Conservation (phyloP, 2,329 filamentous ascomycete species). For the Colletotrichum destructivum region DNA sequence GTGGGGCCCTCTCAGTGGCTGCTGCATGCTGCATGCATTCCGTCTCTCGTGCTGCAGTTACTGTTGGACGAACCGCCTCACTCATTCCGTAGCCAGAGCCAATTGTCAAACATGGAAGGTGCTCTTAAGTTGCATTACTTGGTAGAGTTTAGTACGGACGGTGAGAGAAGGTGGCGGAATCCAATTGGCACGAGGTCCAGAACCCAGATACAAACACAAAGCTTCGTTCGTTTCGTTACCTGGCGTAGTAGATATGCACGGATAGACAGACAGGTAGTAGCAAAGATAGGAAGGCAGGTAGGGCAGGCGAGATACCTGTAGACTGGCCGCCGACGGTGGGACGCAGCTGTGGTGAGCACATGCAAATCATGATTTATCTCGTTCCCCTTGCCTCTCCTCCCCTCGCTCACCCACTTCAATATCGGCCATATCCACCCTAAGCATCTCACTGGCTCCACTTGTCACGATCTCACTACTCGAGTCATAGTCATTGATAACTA, state of each 20-base stretch:
- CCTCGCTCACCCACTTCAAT: neutral
- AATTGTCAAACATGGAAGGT: neutral
- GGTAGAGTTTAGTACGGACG: neutral
- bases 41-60: neutral
- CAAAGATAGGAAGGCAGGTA: neutral
- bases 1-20: constrained; percentile 38
- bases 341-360: neutral
- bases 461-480: constrained; percentile 5
- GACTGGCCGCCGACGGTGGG: too few relatives aligned
- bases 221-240: too few relatives aligned
- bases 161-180: neutral
- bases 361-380: neutral
- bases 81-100: neutral
- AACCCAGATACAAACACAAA: neutral
- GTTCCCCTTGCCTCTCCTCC: neutral
- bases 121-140: neutral
- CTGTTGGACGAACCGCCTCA: constrained; percentile 2
- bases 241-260: neutral
- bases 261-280: neutral
- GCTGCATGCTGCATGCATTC: constrained; percentile 3
- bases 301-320: neutral
- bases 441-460: neutral
- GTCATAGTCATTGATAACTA: neutral
- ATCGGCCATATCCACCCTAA: neutral
- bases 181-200: neutral